Evolutionary conservation across 1,284 basidiomycete genomes (phyloP).

Genomic region (Marasmius fiardii): DNA sequence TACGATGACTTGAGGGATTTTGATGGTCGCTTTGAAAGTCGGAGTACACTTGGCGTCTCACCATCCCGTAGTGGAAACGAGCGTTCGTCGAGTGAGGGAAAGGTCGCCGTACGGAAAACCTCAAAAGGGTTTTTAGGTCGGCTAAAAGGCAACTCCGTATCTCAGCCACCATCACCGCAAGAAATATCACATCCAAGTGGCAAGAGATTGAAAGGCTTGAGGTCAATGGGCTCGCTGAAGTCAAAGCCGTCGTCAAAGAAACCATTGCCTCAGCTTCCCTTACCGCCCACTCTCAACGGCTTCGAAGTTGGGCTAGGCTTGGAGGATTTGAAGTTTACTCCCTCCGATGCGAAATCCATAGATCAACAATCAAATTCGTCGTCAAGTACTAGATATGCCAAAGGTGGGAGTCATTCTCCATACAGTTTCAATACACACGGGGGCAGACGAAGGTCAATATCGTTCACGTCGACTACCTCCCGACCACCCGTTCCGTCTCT

Average conservation of each 20-base stretch:
- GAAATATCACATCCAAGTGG: constrained; percentile 35
- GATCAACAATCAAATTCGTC: constrained; percentile 22
- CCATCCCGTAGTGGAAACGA: constrained; percentile 29
- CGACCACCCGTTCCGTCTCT: constrained; percentile 39
- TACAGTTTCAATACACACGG: constrained; percentile 27
- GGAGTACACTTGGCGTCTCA: constrained; percentile 59
- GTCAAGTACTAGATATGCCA: constrained; percentile 16
- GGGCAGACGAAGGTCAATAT: constrained; percentile 61
- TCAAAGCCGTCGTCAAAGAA: constrained; percentile 43
- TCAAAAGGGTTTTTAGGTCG: constrained; percentile 65
- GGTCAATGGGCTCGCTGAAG: constrained; percentile 77
- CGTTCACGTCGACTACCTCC: constrained; percentile 41
- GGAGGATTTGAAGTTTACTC: constrained; percentile 38
- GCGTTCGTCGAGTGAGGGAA: constrained; percentile 32
- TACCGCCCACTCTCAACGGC: constrained; percentile 39
- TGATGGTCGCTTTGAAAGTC: constrained; percentile 78
- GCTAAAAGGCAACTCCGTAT: constrained; percentile 44
- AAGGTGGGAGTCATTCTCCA: constrained; percentile 21
- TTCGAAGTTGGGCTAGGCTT: constrained; percentile 61
- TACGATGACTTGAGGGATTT: constrained; percentile 84
- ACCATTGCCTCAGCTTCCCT: constrained; percentile 40
- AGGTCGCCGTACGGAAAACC: constrained; percentile 47
- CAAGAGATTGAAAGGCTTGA: constrained; percentile 65
- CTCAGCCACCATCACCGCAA: constrained; percentile 38
- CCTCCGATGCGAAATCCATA: constrained; percentile 25